These are phyloP conservation scores for Huntiella abstrusa DNA, from an alignment of 2,329 filamentous ascomycete genomes.

Conservation along the genomic window DNA sequence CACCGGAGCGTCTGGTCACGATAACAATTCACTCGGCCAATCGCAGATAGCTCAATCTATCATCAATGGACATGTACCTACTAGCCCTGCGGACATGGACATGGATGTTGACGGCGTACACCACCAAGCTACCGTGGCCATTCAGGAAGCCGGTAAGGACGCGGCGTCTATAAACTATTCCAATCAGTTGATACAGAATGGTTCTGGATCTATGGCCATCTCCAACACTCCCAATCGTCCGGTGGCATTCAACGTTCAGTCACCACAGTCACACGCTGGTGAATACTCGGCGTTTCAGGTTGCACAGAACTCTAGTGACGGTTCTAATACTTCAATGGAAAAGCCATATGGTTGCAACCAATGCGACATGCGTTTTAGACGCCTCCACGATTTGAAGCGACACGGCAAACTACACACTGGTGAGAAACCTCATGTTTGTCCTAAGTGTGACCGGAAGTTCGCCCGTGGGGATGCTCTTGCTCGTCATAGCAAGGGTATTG, in stretches of 20 bases:
- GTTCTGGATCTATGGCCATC: conserved; percentile 19
- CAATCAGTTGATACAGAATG: conserved; percentile 25
- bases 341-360: conserved; percentile 89
- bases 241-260: conserved; percentile 38
- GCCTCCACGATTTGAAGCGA: conserved; percentile 85
- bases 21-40: conserved; percentile 23
- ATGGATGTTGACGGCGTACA: conserved; percentile 26
- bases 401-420: conserved; percentile 94
- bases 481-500: conserved; percentile 85
- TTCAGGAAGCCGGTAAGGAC: conserved; percentile 18
- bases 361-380: conserved; percentile 82
- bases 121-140: conserved; percentile 14
- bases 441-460: conserved; percentile 87
- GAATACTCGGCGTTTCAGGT: background rate
- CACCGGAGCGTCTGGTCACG: conserved; percentile 14
- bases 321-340: conserved; percentile 28
- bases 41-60: conserved; percentile 31
- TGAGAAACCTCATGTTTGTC: conserved; percentile 85
- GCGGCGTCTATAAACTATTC: conserved; percentile 37
- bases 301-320: background rate
- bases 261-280: conserved; percentile 13
- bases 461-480: conserved; percentile 88
- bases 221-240: conserved; percentile 28
- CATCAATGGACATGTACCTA: conserved; percentile 25
- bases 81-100: conserved; percentile 36